phyloP scores from a whole-genome alignment of 2,329 filamentous ascomycete species.

The Arthrobotrys conoides region DNA sequence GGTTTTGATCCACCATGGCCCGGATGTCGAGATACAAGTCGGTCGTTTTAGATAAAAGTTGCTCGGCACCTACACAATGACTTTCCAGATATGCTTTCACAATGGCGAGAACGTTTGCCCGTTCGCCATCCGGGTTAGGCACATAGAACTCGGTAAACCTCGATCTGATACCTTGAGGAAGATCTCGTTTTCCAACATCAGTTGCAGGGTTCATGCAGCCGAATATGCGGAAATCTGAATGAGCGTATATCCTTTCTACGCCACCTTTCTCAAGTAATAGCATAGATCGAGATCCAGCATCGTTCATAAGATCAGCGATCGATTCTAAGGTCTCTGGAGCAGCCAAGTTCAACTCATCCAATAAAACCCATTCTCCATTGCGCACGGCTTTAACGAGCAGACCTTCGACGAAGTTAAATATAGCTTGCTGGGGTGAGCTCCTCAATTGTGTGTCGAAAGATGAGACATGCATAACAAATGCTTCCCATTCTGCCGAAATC shows the following conservation, averaged over 20 bases:
- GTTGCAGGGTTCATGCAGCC: constrained; percentile 99
- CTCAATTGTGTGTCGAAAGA: constrained; percentile 71
- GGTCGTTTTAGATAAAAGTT: constrained; percentile 69
- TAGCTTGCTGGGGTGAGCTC: constrained; percentile 71
- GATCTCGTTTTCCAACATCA: constrained; percentile 94
- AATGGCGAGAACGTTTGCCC: constrained; percentile 88
- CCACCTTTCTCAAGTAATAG: constrained; percentile 93
- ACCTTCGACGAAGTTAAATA: constrained; percentile 93
- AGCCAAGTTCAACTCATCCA: constrained; percentile 97
- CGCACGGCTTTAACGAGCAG: constrained; percentile 96
- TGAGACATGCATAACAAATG: constrained; percentile 78
- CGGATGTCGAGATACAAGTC: constrained; percentile 84
- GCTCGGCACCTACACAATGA: constrained; percentile 80
- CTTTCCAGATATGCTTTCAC: constrained; percentile 88
- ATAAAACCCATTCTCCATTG: constrained; percentile 95
- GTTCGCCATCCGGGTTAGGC: constrained; percentile 85
- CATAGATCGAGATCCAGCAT: constrained; percentile 83
- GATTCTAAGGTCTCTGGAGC: constrained; percentile 95
- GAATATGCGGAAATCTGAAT: constrained; percentile 94
- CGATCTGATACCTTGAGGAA: constrained; percentile 88
- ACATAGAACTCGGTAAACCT: constrained; percentile 97
- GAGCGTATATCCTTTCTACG: constrained; percentile 88
- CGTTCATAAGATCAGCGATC: constrained; percentile 86
- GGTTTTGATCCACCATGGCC: constrained; percentile 82
- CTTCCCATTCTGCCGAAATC: constrained; percentile 82